These are phyloP conservation scores for Psilocybe sp. DNA, from an alignment of 768 basidiomycete genomes.

Conservation along the genomic window DNA sequence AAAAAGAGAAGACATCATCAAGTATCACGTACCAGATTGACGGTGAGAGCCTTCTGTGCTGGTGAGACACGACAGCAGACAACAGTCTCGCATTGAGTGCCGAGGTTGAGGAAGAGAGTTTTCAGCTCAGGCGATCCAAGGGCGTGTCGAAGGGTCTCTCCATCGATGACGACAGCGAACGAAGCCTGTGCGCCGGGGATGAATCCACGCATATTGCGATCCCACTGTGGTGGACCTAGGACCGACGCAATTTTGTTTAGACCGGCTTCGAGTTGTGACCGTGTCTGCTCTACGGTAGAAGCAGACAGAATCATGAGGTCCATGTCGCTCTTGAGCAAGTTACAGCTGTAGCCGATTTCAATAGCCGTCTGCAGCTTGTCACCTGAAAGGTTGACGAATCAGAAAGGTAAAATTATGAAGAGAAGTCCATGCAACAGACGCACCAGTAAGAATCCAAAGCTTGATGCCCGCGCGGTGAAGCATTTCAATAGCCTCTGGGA, in stretches of 20 bases:
- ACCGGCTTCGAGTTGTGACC: constrained; percentile 86
- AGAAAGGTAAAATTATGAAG: neutral
- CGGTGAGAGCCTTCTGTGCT: constrained; percentile 96
- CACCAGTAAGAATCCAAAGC: constrained; percentile 94
- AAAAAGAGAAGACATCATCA: constrained; percentile 1
- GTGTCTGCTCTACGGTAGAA: constrained; percentile 68
- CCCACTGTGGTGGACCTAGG: constrained; percentile 69
- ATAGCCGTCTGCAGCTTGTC: constrained; percentile 99
- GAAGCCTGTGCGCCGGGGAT: constrained; percentile 62
- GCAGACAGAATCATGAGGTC: constrained; percentile 97
- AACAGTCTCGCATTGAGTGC: constrained; percentile 96
- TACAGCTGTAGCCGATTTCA: constrained; percentile 96
- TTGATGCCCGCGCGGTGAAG: constrained; percentile 95
- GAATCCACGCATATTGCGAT: constrained; percentile 63
- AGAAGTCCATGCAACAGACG: constrained; percentile 8
- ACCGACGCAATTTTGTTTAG: constrained; percentile 92
- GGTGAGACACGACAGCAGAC: constrained; percentile 98
- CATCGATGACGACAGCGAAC: constrained; percentile 96
- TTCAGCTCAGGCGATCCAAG: constrained; percentile 69
- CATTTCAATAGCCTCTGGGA: constrained; percentile 92
- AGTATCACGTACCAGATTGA: constrained; percentile 67
- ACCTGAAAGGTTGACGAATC: constrained; percentile 37
- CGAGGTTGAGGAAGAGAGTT: constrained; percentile 83
- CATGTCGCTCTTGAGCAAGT: constrained; percentile 91
- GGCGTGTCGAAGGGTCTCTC: constrained; percentile 85